phyloP scores from a whole-genome alignment of 2,329 filamentous ascomycete species.

The Pseudogymnoascus sp. region DNA sequence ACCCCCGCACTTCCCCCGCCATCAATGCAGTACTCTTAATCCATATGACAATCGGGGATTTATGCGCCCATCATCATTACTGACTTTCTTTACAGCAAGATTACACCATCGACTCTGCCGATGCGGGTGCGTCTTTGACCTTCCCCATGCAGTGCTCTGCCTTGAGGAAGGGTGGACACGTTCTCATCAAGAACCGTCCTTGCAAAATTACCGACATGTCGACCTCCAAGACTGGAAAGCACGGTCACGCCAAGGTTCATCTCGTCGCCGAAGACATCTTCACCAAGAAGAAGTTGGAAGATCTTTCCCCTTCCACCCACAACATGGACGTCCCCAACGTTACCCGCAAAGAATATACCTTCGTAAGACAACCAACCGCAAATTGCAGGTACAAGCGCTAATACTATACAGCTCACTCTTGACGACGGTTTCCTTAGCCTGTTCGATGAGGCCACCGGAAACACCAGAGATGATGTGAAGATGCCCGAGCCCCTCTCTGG shows the following conservation, averaged over 20 bases:
- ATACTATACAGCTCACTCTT: slow-evolving; percentile 65
- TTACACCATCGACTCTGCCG: slow-evolving; percentile 79
- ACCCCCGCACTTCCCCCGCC: slow-evolving; percentile 27
- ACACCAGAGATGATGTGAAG: slow-evolving; percentile 91
- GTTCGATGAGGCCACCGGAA: slow-evolving; percentile 69
- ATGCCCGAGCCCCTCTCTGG: slow-evolving; percentile 61
- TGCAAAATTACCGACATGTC: slow-evolving; percentile 99
- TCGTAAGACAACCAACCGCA: slow-evolving; percentile 53
- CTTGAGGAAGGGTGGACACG: slow-evolving; percentile 97
- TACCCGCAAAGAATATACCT: slow-evolving; percentile 79
- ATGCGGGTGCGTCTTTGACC: slow-evolving; percentile 91
- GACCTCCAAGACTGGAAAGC: slow-evolving; percentile 99
- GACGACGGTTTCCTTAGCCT: slow-evolving; percentile 94
- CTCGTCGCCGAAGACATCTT: slow-evolving; percentile 98
- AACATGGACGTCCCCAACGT: slow-evolving; percentile 98
- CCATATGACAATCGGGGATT: background rate
- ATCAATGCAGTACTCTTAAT: slow-evolving; percentile 23
- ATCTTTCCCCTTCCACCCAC: slow-evolving; percentile 95
- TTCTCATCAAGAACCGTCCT: slow-evolving; percentile 96
- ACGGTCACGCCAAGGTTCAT: slow-evolving; percentile 99
- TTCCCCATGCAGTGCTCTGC: slow-evolving; percentile 99
- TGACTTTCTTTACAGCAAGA: slow-evolving; percentile 25
- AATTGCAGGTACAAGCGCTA: background rate
- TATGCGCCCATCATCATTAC: slow-evolving; percentile 2
- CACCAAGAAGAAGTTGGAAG: slow-evolving; percentile 98